These are phyloP conservation scores for Heliosperma pusillum DNA, from an alignment of 148 eudicot genomes.

Conservation along the genomic window DNA sequence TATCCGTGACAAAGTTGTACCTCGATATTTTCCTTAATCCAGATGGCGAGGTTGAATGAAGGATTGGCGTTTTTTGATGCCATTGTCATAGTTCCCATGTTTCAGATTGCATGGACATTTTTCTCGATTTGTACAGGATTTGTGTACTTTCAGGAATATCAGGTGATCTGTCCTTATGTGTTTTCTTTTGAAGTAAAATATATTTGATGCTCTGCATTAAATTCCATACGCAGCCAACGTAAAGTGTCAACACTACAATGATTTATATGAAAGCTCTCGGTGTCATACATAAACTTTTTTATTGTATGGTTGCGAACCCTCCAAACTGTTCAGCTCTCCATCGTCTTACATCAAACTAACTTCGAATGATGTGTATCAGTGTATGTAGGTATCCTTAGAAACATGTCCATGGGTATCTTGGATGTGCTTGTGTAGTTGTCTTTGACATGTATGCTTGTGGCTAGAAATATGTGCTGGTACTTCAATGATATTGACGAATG, in stretches of 20 bases:
- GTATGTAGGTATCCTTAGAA: neutral
- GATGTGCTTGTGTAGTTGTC: neutral
- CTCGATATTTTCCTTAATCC: constrained; percentile 21
- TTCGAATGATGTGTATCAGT: neutral
- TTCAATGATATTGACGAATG: neutral
- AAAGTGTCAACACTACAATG: neutral
- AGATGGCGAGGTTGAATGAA: constrained; percentile 97
- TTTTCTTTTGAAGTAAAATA: neutral
- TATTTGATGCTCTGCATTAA: neutral
- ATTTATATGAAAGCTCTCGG: neutral
- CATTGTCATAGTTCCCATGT: constrained; percentile 95
- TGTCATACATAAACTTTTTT: neutral
- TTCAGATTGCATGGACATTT: constrained; percentile 97
- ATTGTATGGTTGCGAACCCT: neutral
- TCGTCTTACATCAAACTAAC: neutral
- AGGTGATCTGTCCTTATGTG: constrained; percentile 44
- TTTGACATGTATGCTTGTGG: neutral
- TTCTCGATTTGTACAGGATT: constrained; percentile 98
- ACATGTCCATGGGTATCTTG: neutral
- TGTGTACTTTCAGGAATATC: constrained; percentile 93
- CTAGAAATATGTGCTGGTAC: constrained; percentile 4
- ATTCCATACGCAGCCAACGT: neutral
- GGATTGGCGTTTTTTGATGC: constrained; percentile 88
- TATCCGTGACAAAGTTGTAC: neutral
- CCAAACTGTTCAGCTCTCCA: neutral